Percentiles rank a stretch among this genome's conserved stretches.
These are phyloP conservation scores for Vitis rotundifolia DNA, from an alignment of 164 flowering plant genomes.

Conservation along the genomic window DNA sequence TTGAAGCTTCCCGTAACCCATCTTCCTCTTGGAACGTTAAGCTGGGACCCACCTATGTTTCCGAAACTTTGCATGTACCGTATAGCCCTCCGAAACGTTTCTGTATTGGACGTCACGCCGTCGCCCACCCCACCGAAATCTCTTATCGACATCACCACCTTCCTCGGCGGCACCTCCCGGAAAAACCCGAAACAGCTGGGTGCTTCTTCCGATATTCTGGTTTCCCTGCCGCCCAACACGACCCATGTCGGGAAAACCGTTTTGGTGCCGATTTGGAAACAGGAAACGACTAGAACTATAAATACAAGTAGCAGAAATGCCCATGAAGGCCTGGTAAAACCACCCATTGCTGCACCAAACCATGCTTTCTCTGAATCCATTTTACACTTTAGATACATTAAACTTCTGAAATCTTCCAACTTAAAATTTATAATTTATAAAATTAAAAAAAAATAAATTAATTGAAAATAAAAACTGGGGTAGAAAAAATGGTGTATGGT, in stretches of 20 bases:
- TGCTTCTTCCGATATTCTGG: not conserved
- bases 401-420: no score
- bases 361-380: constrained; percentile 38
- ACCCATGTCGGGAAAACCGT: constrained; percentile 25
- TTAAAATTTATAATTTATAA: no score
- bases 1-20: constrained; percentile 94
- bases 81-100: constrained; percentile 69
- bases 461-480: no score
- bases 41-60: constrained; percentile 65
- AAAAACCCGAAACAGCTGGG: constrained; percentile 50
- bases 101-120: constrained; percentile 79
- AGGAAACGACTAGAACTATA: constrained; percentile 36
- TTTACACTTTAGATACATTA: not conserved
- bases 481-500: no score
- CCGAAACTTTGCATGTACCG: constrained; percentile 40
- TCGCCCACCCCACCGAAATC: constrained; percentile 97
- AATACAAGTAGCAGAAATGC: constrained; percentile 28
- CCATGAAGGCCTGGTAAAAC: constrained; percentile 40
- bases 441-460: no score
- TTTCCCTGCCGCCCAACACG: constrained; percentile 2
- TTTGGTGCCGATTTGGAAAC: constrained; percentile 34
- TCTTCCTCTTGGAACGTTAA: constrained; percentile 71
- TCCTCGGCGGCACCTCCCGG: constrained; percentile 28
- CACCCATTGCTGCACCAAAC: constrained; percentile 9
- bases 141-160: constrained; percentile 48